Evolutionary conservation across 805 yeast genomes (phyloP).

Genomic region (Monosporozyma siamensis): DNA sequence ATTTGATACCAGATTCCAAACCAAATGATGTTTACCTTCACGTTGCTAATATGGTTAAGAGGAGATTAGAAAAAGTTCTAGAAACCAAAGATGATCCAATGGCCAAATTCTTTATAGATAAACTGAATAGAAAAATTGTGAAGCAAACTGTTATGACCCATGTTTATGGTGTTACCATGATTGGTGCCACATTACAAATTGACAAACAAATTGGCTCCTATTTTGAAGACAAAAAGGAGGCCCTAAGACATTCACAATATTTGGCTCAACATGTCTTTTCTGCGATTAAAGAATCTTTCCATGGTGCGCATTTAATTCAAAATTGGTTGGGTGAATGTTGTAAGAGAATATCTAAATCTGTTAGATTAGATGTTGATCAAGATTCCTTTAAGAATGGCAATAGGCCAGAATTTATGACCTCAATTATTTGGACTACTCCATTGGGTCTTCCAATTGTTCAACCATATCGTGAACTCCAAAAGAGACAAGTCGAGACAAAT

Average conservation of each 20-base stretch:
- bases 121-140: slow-evolving; percentile 76
- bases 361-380: slow-evolving; percentile 54
- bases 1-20: slow-evolving; percentile 55
- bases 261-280: slow-evolving; percentile 70
- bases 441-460: slow-evolving; percentile 93
- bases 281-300: slow-evolving; percentile 76
- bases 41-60: slow-evolving; percentile 57
- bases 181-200: slow-evolving; percentile 89
- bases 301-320: slow-evolving; percentile 89
- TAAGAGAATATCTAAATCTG: slow-evolving; percentile 64
- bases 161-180: slow-evolving; percentile 91
- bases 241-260: slow-evolving; percentile 47
- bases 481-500: slow-evolving; percentile 64
- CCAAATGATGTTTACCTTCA: slow-evolving; percentile 72
- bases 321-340: slow-evolving; percentile 94
- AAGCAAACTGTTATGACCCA: slow-evolving; percentile 98
- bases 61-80: slow-evolving; percentile 45
- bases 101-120: slow-evolving; percentile 46
- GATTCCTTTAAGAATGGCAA: slow-evolving; percentile 34
- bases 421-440: slow-evolving; percentile 98
- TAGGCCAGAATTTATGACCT: slow-evolving; percentile 60
- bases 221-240: slow-evolving; percentile 39
- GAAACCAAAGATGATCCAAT: slow-evolving; percentile 39
- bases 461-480: slow-evolving; percentile 71
- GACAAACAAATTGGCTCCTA: slow-evolving; percentile 61